These are phyloP conservation scores for Neofusicoccum cordaticola DNA, from an alignment of 2,329 filamentous ascomycete species.

Conservation along the genomic window DNA sequence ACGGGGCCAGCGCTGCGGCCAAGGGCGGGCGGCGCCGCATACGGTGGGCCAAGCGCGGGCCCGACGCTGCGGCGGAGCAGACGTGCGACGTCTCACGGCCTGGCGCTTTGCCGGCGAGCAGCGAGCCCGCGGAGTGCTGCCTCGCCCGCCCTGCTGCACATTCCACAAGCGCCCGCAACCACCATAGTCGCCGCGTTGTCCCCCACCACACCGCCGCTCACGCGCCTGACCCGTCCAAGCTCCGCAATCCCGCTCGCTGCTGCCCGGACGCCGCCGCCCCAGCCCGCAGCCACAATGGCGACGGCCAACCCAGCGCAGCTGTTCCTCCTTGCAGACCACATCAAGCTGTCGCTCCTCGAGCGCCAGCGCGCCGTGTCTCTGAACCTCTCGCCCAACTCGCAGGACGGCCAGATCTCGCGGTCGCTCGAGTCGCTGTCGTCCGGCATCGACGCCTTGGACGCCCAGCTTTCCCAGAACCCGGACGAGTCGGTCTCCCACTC, in stretches of 20 bases:
- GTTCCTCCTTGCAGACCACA: conserved; percentile 89
- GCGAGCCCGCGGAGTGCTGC: too few species aligned
- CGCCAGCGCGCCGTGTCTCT: conserved; percentile 81
- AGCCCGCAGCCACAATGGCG: conserved; percentile 21
- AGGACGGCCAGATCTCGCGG: conserved; percentile 84
- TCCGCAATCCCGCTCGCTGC: background rate
- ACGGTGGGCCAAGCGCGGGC: background rate
- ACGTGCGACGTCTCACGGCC: too few species aligned
- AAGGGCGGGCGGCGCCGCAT: background rate
- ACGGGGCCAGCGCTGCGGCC: background rate
- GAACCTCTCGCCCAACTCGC: conserved; percentile 72
- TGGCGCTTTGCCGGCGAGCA: too few species aligned
- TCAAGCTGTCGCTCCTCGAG: conserved; percentile 93
- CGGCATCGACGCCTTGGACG: conserved; percentile 69
- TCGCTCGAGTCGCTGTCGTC: conserved; percentile 84
- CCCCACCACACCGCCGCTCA: background rate
- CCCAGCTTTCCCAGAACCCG: conserved; percentile 57
- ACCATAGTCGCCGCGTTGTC: background rate
- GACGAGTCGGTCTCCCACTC: conserved; percentile 48
- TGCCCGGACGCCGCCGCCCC: conserved; percentile 1
- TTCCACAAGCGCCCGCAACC: background rate
- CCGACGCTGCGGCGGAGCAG: too few species aligned
- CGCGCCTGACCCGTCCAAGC: background rate
- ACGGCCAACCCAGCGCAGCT: conserved; percentile 66
- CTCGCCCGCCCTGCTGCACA: too few species aligned